Evolutionary conservation across 129 eudicot species (phyloP).

Genomic region (Apium graveolens): DNA sequence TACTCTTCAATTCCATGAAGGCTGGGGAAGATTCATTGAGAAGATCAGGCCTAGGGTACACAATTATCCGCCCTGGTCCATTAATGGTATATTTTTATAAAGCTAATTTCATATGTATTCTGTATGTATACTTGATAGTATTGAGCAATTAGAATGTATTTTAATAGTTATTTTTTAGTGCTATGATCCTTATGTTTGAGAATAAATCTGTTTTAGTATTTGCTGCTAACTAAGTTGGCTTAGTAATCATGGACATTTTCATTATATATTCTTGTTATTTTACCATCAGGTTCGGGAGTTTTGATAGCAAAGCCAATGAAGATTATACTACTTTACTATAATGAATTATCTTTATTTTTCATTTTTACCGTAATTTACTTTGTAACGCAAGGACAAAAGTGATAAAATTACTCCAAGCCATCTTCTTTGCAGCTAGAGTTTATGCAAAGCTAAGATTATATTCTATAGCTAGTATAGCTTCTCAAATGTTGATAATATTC

Average conservation of each 20-base stretch:
- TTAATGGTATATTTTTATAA: slow-evolving; percentile 45
- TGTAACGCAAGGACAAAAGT: background rate
- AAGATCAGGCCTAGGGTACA: slow-evolving; percentile 93
- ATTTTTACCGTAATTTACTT: background rate
- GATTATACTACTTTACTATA: background rate
- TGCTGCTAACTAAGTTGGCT: background rate
- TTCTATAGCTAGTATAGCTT: background rate
- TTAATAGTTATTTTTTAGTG: background rate
- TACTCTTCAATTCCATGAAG: slow-evolving; percentile 27
- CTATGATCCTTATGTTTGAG: background rate
- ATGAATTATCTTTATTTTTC: background rate
- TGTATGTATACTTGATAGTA: background rate
- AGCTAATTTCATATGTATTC: background rate
- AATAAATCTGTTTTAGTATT: background rate
- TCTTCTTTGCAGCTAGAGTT: background rate
- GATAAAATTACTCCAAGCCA: background rate
- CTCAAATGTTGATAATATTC: background rate
- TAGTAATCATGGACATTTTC: background rate
- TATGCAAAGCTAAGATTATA: background rate
- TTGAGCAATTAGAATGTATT: background rate
- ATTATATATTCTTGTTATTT: background rate
- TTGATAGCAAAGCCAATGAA: background rate
- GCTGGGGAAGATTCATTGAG: slow-evolving; percentile 93
- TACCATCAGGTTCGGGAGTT: background rate
- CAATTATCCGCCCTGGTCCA: slow-evolving; percentile 96